Conservation (phyloP, 306 rosid genomes). For the Dryas octopetala region DNA sequence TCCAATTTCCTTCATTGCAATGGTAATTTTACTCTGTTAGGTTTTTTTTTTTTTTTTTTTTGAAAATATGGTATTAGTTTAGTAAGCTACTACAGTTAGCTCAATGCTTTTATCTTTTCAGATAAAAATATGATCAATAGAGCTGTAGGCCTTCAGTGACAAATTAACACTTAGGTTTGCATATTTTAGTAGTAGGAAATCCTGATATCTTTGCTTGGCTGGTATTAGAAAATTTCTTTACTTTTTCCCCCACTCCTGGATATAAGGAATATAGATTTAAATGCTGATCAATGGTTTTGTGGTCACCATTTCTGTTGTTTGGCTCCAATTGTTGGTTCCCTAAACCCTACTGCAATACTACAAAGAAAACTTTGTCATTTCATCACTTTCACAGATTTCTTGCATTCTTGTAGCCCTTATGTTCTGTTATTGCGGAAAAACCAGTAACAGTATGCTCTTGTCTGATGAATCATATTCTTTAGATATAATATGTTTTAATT, state of each 20-base stretch:
- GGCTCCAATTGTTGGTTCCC: background rate
- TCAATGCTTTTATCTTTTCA: background rate
- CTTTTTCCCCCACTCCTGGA: background rate
- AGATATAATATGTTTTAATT: slow-evolving; percentile 10
- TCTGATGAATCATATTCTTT: slow-evolving; percentile 21
- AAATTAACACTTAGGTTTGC: background rate
- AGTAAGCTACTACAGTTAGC: background rate
- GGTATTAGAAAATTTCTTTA: background rate
- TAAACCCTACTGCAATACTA: background rate
- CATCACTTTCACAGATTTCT: slow-evolving; percentile 19
- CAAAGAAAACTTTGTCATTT: slow-evolving; percentile 1
- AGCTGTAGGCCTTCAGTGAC: background rate
- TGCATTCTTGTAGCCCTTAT: slow-evolving; percentile 1
- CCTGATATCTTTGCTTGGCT: background rate
- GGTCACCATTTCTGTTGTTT: slow-evolving; percentile 6
- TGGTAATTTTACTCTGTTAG: background rate
- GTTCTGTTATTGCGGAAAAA: background rate
- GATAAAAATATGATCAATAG: background rate
- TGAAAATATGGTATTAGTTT: background rate
- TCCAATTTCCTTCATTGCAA: too few relatives aligned
- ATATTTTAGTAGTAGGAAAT: background rate
- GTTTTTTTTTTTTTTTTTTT: background rate
- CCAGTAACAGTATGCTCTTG: slow-evolving; percentile 6
- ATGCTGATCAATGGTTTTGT: background rate
- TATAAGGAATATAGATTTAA: background rate